phyloP scores from a whole-genome alignment of 2,329 filamentous ascomycete genomes.

The Botrytis fragariae region DNA sequence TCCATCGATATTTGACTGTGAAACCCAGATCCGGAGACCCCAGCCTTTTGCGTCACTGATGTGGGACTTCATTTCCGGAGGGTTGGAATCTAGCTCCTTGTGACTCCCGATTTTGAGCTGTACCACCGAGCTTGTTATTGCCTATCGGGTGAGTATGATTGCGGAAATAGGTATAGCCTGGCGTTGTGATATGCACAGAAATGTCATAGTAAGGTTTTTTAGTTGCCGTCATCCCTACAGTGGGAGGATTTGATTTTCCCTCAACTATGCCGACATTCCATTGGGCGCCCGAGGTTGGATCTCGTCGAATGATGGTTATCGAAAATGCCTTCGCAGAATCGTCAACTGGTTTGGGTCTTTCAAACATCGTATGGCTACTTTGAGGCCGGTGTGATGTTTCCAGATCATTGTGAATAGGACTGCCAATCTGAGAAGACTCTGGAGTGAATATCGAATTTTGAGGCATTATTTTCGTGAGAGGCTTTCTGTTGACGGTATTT shows the following conservation, averaged over 20 bases:
- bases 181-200: slow-evolving; percentile 36
- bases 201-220: slow-evolving; percentile 43
- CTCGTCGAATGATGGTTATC: slow-evolving; percentile 65
- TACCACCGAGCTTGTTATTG: slow-evolving; percentile 17
- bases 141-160: slow-evolving; percentile 15
- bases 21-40: slow-evolving; percentile 40
- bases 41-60: slow-evolving; percentile 11
- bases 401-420: not conserved
- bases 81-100: not conserved
- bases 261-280: slow-evolving; percentile 73
- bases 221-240: slow-evolving; percentile 27
- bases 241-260: slow-evolving; percentile 25
- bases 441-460: not conserved
- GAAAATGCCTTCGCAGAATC: slow-evolving; percentile 29
- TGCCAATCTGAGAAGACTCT: not conserved
- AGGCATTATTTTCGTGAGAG: slow-evolving; percentile 25
- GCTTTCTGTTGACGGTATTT: slow-evolving; percentile 22
- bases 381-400: slow-evolving; percentile 1
- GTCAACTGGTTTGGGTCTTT: slow-evolving; percentile 14
- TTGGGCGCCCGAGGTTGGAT: slow-evolving; percentile 65
- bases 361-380: slow-evolving; percentile 17
- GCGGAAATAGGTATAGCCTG: slow-evolving; percentile 38
- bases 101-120: not conserved
- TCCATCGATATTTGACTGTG: slow-evolving; percentile 57
- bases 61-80: slow-evolving; percentile 14